Base-by-base conservation (phyloP, 768 basidiomycete genomes). In the Leccinum subgranulosum region DNA sequence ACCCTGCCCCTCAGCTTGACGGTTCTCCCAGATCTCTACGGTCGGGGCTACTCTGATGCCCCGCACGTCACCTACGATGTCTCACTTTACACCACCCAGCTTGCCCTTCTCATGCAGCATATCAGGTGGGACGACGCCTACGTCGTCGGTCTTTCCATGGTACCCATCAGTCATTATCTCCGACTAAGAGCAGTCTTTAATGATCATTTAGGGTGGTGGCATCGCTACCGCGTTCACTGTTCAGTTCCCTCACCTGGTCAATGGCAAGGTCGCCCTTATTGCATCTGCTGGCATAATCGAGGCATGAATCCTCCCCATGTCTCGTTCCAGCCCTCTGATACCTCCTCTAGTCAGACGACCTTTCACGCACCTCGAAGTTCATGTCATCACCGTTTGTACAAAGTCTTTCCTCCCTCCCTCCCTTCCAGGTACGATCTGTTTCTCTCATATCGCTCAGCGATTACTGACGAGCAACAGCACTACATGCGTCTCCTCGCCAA, bases 51-150 rank as follows among this genome's bases (percentile, higher is more conserved):
- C 71, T 90, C 89, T 1, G 90, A 89, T 55, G 89, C 90, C 1
- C 90, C 90, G 0, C 79, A 84, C 21, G 83, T 80, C 15, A 82
- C 79, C 4, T 90, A 92, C 68, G 80, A 89, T 60, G 73, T 81
- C 1, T 73, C 77, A 6, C 76, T 93, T 4, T 87, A 87, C 66
- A 84, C 84, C 1, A 84, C 83, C 0, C 90, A 92, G 64, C 85
- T 93, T n/a, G 91, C 91, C 0, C 79, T 92, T 6, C 81, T 93
- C 50, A 81, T 93, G 80, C 90, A 92, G 60, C 83, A 91, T 60
- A 70, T 92, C 48, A 79, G 77, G 53, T 93, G 90, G 90, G 77
- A 81, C 10, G 80, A 82, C 60, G 84, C 87, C 0, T 73, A 80
- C 53, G 70, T 92, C 39, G 81, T 81, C 1, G 90, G 88, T 14